A percentile compares a stretch with the other conserved stretches of the same genome.
Conservation (phyloP, 2,329 filamentous ascomycete species). For the Stagonosporopsis chrysanthemi region DNA sequence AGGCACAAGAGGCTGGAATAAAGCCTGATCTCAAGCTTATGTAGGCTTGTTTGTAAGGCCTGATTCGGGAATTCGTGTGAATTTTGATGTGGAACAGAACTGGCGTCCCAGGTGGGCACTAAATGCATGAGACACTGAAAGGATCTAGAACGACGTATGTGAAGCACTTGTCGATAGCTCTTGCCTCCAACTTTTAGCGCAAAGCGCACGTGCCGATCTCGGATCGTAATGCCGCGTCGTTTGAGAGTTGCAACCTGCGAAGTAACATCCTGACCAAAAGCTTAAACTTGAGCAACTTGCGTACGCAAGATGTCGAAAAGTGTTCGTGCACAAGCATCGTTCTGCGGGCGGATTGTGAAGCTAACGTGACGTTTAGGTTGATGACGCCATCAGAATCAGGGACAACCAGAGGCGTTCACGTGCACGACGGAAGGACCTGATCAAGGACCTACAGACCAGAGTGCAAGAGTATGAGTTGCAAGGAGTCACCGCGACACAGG, state of each 20-base stretch:
- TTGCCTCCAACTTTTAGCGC: constrained; percentile 13
- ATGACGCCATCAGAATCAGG: constrained; percentile 62
- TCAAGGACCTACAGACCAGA: constrained; percentile 70
- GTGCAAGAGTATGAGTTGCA: constrained; percentile 67
- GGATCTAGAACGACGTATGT: constrained; percentile 2
- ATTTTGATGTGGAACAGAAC: background rate
- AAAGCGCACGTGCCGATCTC: constrained; percentile 6
- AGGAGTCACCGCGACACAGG: constrained; percentile 70
- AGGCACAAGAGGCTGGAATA: background rate
- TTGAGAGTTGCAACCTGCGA: background rate
- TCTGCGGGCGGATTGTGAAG: background rate
- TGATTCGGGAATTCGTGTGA: background rate
- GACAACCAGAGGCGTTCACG: constrained; percentile 79
- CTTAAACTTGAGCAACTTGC: background rate
- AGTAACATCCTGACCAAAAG: constrained; percentile 9
- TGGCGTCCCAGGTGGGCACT: background rate
- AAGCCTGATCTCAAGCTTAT: constrained; percentile 5
- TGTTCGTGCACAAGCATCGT: background rate
- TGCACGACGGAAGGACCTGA: constrained; percentile 73
- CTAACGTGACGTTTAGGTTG: constrained; percentile 10
- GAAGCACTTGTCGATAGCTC: constrained; percentile 3
- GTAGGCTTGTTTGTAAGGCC: background rate
- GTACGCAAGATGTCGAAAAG: constrained; percentile 14
- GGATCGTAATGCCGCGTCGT: constrained; percentile 3
- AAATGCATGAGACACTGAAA: background rate